Base-by-base conservation (phyloP, 148 eudicot genomes). In the Simmondsia chinensis region DNA sequence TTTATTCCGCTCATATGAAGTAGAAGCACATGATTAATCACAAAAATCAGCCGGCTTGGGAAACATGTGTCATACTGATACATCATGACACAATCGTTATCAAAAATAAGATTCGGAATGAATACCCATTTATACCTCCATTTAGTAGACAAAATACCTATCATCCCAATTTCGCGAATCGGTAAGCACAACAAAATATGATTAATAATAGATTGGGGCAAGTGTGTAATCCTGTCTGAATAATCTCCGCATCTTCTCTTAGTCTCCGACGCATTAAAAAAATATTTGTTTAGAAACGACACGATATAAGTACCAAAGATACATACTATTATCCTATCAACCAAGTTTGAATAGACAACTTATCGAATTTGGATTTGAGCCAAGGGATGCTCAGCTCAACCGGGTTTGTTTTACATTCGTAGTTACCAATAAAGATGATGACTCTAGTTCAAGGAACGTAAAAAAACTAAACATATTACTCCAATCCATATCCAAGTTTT, bases 51-150 rank as follows among this genome's bases (percentile, higher is more conserved):
- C 61, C 77, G 77, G 40, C 56, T 73, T 34, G 60, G 77, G 18
- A 75, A 47, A 20, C 64, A 22, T 45, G 58, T 50, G 58, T 67
- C 79, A 57, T 75, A 88, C 54, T 74, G 79, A 17, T 82, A 64
- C 18, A n/a, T n/a, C n/a, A 61, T 48, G 21, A 74, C 71, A 29
- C 80, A 70, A 4, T 80, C 80, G 52, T 72, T 80, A 57, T 84
- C 89, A 61, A 84, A 74, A 22, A 84, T 64, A 16, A 84, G 89
- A 59, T 67, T 57, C 20, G 95, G 82, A 45, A 80, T 66, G 24
- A 64, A 56, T 24, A 59, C 60, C 95, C 95, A 84, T 59, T 75
- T 84, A 68, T 74, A 69, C 47, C 95, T 74, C 95, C 95, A 84
- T 52, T 70, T 80, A 59, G 61, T 80, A 25, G 80, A 72, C 60